Base-by-base conservation (phyloP, 2,329 filamentous ascomycete genomes). In the Aspergillus thermomutatus region DNA sequence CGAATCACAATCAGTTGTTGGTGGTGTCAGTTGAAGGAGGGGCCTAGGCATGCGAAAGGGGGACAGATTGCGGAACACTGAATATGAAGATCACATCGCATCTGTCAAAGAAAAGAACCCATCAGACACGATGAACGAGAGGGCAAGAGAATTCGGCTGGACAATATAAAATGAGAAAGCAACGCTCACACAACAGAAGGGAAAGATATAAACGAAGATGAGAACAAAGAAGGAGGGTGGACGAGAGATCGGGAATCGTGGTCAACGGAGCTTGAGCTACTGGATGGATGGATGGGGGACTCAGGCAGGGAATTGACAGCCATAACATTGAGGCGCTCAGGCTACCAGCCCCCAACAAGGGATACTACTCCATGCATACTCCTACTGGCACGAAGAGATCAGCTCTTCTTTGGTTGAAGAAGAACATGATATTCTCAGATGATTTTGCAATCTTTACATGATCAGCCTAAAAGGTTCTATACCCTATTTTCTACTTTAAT, bases 81-180 rank as follows among this genome's bases (percentile, higher is more conserved):
- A 55, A 26, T 10, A 46, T 21, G 4, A 14, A 63, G 61, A 64
- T 71, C 65, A 72, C 70, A 73, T 72, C 61, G 68, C 63, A 72
- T 66, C 64, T 58, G 49, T 54, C 50, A 50, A 53, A 53, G 56
- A 54, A 58, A 62, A 56, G 59, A 64, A 57, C 58, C 11, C 23
- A 14, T 26, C 43, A 25, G 17, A 46, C 10, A 46, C 5, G 21
- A 46, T 46, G 21, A 46, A 46, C 10, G 43, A 46, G 21, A 23
- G 21, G 23, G 10, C 23, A 26, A 46, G 11, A 21, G 31, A 37
- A 37, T 37, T 14, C 31, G 7, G 17, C 31, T 37, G 5, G 17
- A 37, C 31, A 17, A 14, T 37, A 37, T 17, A 37, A 17, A 37
- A 37, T 37, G 31, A 46, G 43, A 46, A 25, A 46, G 25, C n/a